Percentiles rank a stretch among this genome's conserved stretches.
These are phyloP conservation scores for Larix kaempferi DNA, from an alignment of 75 land plant species.

Conservation along the genomic window DNA sequence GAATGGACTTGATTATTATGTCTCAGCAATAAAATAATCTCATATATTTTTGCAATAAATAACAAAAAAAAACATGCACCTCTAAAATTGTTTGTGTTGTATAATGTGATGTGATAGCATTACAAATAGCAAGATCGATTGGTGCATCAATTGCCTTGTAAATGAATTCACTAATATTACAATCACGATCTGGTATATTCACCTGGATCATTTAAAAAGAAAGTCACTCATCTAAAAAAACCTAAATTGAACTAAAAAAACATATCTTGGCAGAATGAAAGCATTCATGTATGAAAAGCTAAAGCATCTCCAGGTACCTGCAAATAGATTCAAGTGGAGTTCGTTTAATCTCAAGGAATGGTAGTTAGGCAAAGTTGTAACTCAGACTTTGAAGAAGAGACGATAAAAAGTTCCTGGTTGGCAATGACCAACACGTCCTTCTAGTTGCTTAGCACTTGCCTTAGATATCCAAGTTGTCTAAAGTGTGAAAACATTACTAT, in stretches of 20 bases:
- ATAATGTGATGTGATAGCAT: constrained; percentile 44
- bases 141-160: constrained; percentile 83
- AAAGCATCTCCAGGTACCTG: constrained; percentile 62
- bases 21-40: constrained; percentile 12
- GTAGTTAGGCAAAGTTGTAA: constrained; percentile 65
- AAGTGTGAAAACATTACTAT: constrained; percentile 85
- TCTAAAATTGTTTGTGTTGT: no score
- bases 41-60: no score
- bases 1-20: constrained; percentile 32
- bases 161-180: constrained; percentile 57
- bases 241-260: background rate
- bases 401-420: constrained; percentile 92
- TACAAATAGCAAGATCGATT: constrained; percentile 52
- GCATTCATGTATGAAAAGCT: background rate
- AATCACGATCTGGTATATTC: constrained; percentile 64
- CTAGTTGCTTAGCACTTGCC: constrained; percentile 88
- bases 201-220: constrained; percentile 42
- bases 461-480: constrained; percentile 92
- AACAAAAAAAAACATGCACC: no score
- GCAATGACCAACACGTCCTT: constrained; percentile 92
- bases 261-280: background rate
- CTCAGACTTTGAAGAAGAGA: constrained; percentile 70
- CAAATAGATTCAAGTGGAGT: constrained; percentile 86
- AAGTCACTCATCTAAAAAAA: background rate
- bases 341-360: constrained; percentile 91